Evolutionary conservation across 345 rosid genomes (phyloP), one percentile per base, ranked within the genome.

Genomic region (Pelargonium nanum): DNA sequence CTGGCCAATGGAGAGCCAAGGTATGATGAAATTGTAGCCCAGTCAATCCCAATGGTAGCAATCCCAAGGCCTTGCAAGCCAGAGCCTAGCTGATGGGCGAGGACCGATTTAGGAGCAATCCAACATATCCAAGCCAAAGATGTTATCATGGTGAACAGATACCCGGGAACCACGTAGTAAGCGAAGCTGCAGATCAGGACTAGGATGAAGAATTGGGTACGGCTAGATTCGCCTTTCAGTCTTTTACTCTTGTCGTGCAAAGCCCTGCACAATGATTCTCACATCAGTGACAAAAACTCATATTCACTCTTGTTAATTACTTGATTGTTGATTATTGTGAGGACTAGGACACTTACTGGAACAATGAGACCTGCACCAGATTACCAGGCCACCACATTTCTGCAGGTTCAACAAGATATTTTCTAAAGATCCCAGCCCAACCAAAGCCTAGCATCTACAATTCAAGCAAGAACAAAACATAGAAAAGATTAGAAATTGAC

Each of bases 321-420:
- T 13, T 10, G 45, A n/a, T 17, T 1, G 21, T 9, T 15, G 26
- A 15, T n/a, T 24, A 4, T 53, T 19, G 7, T 2, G 21, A 20
- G 22, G 22, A 13, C 20, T 2, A n/a, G 19, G 4, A 2, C n/a
- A n/a, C n/a, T 1, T 0, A 58, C 76, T 74, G 64, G 60, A 63
- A 76, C 4, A 72, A 67, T 13, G 77, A 72, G 26, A 69, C 69
- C 19, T 69, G 68, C 1, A 72, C 69, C 13, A 76, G 68, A 26
- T 62, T 69, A 22, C 63, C 9, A 48, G 79, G 79, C 72, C 72
- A 75, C 73, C 79, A 75, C 79, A 71, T 71, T 40, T 60, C 68
- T 1, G 79, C 75, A 1, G 72, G 64, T 8, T 71, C 65, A 0
- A 71, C 73, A 0, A 71, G 69, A 22, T 63, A 17, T 52, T 54